Evolutionary conservation across 495 filamentous ascomycete genomes (phyloP).

Genomic region (Trichoderma gamsii): DNA sequence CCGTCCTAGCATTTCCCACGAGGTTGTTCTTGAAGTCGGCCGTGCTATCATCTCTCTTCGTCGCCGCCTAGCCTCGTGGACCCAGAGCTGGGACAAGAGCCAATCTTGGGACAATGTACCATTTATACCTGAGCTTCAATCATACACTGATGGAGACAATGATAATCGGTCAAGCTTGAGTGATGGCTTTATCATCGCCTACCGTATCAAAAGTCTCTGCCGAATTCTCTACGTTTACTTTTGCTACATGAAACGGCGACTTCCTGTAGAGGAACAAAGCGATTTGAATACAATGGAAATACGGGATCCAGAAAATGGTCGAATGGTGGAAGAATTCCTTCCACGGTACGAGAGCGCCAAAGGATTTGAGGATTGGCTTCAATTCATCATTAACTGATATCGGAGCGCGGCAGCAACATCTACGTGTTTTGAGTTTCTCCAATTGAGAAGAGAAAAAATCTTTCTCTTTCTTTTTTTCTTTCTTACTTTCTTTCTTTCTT

Average conservation of each 20-base stretch:
- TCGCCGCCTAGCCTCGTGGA: neutral
- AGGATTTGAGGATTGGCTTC: neutral
- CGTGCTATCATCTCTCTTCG: conserved; percentile 1
- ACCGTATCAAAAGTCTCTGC: neutral
- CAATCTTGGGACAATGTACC: neutral
- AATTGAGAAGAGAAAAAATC: neutral
- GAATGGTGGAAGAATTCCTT: neutral
- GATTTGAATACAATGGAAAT: neutral
- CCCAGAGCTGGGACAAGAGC: neutral
- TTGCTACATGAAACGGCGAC: conserved; percentile 1
- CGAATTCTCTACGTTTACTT: conserved; percentile 11
- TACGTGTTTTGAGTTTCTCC: neutral
- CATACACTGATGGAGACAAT: neutral
- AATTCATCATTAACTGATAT: neutral
- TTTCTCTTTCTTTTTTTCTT: conserved; percentile 2
- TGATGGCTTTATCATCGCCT: neutral
- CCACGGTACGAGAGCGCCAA: neutral
- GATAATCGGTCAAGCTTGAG: neutral
- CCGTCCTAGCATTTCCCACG: neutral
- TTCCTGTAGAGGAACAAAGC: neutral
- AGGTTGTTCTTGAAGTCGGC: conserved; percentile 4
- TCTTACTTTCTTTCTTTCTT: neutral
- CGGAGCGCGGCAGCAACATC: too few species aligned
- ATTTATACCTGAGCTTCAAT: neutral
- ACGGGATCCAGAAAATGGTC: neutral